Evolutionary conservation across 305 asterid species (phyloP).

Genomic region (Withania somnifera): DNA sequence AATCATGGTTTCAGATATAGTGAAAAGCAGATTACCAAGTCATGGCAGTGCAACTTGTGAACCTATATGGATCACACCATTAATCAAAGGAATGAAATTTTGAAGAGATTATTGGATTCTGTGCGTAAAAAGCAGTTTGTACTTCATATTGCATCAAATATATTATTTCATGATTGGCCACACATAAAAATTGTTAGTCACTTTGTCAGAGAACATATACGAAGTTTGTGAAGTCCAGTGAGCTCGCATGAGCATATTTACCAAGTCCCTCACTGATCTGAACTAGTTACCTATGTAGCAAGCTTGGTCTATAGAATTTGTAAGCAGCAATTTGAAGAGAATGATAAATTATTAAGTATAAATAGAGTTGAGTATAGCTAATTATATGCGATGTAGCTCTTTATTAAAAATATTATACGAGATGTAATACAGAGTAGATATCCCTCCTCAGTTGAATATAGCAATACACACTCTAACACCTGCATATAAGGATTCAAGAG

Average conservation of each 20-base stretch:
- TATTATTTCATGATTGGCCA: neutral
- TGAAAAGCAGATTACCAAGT: neutral
- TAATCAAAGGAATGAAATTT: neutral
- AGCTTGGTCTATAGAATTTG: neutral
- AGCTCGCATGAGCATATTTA: neutral
- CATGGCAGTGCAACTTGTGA: neutral
- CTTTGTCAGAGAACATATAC: neutral
- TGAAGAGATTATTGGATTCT: neutral
- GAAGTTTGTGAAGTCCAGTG: neutral
- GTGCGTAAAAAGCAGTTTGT: neutral
- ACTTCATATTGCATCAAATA: neutral
- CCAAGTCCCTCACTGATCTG: neutral
- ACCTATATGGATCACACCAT: neutral
- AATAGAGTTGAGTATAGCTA: neutral
- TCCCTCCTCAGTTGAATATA: neutral
- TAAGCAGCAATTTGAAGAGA: neutral
- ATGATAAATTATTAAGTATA: neutral
- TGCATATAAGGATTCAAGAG: neutral
- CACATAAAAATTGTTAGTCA: neutral
- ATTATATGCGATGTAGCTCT: neutral
- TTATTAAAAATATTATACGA: too few relatives aligned
- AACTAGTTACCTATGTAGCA: neutral
- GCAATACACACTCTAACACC: neutral
- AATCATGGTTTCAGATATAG: neutral
- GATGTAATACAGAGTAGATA: neutral